Evolutionary conservation across 148 eudicot species (phyloP).

Genomic region (Suaeda aralocaspica): DNA sequence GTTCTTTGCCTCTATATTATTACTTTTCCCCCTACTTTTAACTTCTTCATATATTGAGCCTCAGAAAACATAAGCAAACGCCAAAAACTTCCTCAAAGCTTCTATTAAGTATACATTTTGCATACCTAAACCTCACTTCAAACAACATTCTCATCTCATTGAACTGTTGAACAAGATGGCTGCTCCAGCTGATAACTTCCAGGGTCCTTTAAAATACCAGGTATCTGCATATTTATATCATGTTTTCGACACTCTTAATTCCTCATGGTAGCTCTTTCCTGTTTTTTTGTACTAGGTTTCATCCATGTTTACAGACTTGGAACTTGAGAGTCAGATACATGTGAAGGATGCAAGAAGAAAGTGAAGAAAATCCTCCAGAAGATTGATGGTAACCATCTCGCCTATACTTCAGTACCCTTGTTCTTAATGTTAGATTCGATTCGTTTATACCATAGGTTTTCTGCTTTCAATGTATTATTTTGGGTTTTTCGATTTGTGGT

Average conservation of each 20-base stretch:
- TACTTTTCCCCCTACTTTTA: conserved; percentile 15
- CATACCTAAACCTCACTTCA: not conserved
- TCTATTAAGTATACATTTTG: conserved; percentile 18
- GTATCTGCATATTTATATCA: conserved; percentile 10
- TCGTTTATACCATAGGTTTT: no score
- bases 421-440: no score
- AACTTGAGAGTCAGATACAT: conserved; percentile 78
- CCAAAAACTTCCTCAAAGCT: not conserved
- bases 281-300: not conserved
- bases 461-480: not conserved
- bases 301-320: conserved; percentile 65
- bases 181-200: conserved; percentile 27
- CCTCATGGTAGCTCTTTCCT: not conserved
- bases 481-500: not conserved
- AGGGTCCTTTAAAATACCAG: conserved; percentile 27
- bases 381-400: conserved; percentile 54
- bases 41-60: conserved; percentile 24
- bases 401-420: no score
- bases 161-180: conserved; percentile 18
- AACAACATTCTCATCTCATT: not conserved
- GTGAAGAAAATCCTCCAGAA: conserved; percentile 74
- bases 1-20: conserved; percentile 16
- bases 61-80: conserved; percentile 13
- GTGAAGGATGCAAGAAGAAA: conserved; percentile 90
- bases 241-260: not conserved